Evolutionary conservation across 441 rosid genomes (phyloP), one percentile per base, ranked within the genome.

Genomic region (Brassica hybrid): DNA sequence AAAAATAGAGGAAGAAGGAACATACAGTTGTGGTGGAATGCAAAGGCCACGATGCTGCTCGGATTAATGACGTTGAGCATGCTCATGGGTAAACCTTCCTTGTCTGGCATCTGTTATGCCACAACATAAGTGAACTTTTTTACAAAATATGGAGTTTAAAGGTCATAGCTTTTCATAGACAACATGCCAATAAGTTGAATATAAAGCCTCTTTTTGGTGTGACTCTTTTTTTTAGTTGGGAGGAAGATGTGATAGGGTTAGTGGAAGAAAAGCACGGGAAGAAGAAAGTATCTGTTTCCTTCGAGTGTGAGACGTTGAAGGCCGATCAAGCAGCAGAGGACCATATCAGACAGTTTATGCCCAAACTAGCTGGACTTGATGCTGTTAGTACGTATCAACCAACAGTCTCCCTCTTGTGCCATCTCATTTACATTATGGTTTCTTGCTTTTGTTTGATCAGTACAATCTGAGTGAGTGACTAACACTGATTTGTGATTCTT

Each of bases 21-120:
- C 88, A 74, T 56, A 84, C 71, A 57, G 88, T 90, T 57, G 84
- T 95, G 6, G 97, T 95, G 77, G 98, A 91, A 83, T 90, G 98
- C 80, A 91, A 83, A 85, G 97, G 99, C 76, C 99, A 91, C 69
- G 98, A 93, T 86, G 95, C 95, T 84, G 97, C 98, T 74, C 88
- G 92, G 68, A 88, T 96, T 77, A 83, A 82, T 61, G 89, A 80
- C 73, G 80, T 90, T 1, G 93, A 90, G 62, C 94, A 92, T 79
- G 98, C 93, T 73, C 97, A 96, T 69, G 98, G 97, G 99, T 91
- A 85, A 82, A 80, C 60, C 66, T 1, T 76, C 45, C 62, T 61
- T 65, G 64, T 63, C 65, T 65, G 30, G 11, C 30, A 21, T 62
- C 30, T 67, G 3, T 25, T 21, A 52, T 52, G 13, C 48, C 12